These are phyloP conservation scores for Metschnikowia bowlesiae DNA, from an alignment of 805 yeast species.

Conservation along the genomic window DNA sequence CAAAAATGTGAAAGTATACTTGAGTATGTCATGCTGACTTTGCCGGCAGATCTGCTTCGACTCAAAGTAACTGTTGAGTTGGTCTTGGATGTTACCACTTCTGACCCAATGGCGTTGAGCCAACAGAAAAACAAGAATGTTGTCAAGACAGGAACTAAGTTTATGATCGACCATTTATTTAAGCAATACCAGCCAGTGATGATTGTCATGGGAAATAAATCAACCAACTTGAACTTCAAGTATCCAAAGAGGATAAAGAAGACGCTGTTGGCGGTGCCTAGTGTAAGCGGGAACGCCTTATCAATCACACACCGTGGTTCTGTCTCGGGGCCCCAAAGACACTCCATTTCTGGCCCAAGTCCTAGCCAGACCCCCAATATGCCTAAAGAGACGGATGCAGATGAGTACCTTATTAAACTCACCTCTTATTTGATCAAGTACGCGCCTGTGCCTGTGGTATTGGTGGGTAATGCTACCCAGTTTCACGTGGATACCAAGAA, in stretches of 20 bases:
- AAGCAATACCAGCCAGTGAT: conserved; percentile 40
- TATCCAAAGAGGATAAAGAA: conserved; percentile 31
- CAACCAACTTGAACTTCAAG: conserved; percentile 40
- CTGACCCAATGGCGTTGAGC: conserved; percentile 7
- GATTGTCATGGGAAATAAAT: conserved; percentile 34
- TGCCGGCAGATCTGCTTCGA: conserved; percentile 19
- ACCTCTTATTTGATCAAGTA: conserved; percentile 37
- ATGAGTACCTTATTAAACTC: conserved; percentile 31
- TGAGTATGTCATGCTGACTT: conserved; percentile 16
- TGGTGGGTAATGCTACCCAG: conserved; percentile 29
- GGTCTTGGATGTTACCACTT: conserved; percentile 21
- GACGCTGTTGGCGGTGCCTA: conserved; percentile 1
- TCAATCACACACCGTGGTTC: conserved; percentile 5
- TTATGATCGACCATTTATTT: conserved; percentile 33
- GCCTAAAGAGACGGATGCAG: conserved; percentile 11
- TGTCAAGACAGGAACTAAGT: conserved; percentile 25
- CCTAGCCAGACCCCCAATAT: neutral
- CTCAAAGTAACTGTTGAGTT: conserved; percentile 40
- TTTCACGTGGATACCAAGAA: conserved; percentile 10
- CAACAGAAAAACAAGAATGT: conserved; percentile 3
- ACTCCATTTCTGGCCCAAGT: conserved; percentile 5
- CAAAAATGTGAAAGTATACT: conserved; percentile 21
- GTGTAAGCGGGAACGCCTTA: neutral
- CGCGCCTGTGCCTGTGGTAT: conserved; percentile 35
- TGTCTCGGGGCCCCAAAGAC: conserved; percentile 2